phyloP scores from a whole-genome alignment of 2,329 filamentous ascomycete genomes.

The Beauveria sp. region DNA sequence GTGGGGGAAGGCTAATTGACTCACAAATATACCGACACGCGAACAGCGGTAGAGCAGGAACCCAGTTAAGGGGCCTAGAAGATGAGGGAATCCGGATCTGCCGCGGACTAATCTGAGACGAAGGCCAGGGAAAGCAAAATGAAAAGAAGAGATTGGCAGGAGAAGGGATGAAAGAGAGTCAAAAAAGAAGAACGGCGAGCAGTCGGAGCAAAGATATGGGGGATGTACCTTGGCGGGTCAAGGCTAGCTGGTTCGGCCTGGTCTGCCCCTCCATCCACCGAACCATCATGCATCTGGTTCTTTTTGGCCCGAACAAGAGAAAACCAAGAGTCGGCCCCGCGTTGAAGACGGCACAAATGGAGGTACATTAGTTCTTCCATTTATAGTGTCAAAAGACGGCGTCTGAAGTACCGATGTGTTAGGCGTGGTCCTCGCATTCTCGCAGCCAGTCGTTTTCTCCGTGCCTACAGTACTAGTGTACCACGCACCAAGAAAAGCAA shows the following conservation, averaged over 20 bases:
- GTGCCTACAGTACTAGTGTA: no score
- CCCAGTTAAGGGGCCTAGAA: slow-evolving; percentile 10
- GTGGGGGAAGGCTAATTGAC: slow-evolving; percentile 5
- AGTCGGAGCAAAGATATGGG: slow-evolving; percentile 7
- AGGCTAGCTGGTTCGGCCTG: slow-evolving; percentile 1
- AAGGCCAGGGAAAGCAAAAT: background rate
- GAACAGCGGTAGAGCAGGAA: background rate
- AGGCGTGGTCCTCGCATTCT: no score
- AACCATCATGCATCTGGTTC: background rate
- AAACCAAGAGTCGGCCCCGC: background rate
- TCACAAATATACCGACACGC: background rate
- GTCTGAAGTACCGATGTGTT: background rate
- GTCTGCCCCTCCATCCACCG: slow-evolving; percentile 6
- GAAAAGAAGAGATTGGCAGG: background rate
- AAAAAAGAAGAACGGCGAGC: slow-evolving; percentile 4
- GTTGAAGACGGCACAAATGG: background rate
- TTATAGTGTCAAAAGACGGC: background rate
- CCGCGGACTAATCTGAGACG: background rate
- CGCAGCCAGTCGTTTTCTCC: no score
- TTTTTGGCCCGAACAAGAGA: background rate
- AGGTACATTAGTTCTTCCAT: background rate
- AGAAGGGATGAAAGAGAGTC: background rate
- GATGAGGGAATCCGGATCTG: background rate
- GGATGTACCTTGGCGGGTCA: slow-evolving; percentile 5
- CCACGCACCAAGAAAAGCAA: no score